Evolutionary conservation across 2,329 filamentous ascomycete species (phyloP).

Genomic region (Hymenoscyphus albidus): DNA sequence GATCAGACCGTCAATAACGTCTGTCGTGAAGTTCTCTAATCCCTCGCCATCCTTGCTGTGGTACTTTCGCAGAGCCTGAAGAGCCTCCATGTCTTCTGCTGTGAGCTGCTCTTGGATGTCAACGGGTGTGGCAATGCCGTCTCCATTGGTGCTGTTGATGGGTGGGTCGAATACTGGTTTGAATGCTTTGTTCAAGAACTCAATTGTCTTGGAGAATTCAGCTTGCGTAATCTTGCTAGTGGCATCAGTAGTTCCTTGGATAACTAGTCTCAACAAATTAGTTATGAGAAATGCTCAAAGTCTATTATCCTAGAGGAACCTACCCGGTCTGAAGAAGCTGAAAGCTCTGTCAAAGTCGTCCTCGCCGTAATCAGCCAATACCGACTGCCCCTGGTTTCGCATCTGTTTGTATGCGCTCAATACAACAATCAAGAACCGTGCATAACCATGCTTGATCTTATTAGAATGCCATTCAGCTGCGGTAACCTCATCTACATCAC

Average conservation of each 20-base stretch:
- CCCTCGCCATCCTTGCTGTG: too few relatives aligned
- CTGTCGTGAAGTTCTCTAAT: too few relatives aligned
- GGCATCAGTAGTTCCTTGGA: constrained; percentile 7
- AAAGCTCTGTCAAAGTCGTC: constrained; percentile 43
- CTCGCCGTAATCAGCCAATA: constrained; percentile 42
- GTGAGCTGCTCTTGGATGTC: too few relatives aligned
- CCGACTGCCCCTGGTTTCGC: constrained; percentile 35
- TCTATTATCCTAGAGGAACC: neutral
- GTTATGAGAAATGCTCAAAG: neutral
- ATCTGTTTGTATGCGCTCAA: constrained; percentile 42
- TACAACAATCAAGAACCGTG: constrained; percentile 45
- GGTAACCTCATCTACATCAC: constrained; percentile 38
- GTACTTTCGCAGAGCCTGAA: too few relatives aligned
- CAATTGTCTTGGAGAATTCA: constrained; percentile 4
- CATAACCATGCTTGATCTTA: constrained; percentile 45
- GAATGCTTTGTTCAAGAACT: neutral
- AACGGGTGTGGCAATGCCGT: too few relatives aligned
- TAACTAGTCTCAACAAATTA: constrained; percentile 1
- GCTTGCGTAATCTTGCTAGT: constrained; percentile 2
- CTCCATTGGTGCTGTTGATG: too few relatives aligned
- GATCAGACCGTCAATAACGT: too few relatives aligned
- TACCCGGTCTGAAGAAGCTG: constrained; percentile 8
- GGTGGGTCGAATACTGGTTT: too few relatives aligned
- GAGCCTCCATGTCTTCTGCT: too few relatives aligned
- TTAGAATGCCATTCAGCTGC: constrained; percentile 43